These are phyloP conservation scores for Margaritispora aquatica DNA, from an alignment of 495 filamentous ascomycete species.

Conservation along the genomic window DNA sequence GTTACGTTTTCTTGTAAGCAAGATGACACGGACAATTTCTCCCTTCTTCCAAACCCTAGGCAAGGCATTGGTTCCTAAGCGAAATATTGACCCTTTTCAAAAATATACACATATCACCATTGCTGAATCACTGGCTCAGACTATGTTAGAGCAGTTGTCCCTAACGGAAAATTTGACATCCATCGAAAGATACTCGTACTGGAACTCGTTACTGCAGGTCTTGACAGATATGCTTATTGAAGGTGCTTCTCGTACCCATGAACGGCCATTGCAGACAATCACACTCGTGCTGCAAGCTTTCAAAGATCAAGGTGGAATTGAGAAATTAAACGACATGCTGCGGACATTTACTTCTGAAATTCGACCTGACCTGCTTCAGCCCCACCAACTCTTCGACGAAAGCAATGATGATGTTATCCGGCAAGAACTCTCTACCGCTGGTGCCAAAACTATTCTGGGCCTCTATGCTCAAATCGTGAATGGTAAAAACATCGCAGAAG, in stretches of 20 bases:
- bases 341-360: conserved; percentile 67
- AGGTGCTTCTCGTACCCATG: conserved; percentile 42
- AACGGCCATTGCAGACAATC: conserved; percentile 62
- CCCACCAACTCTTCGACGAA: not conserved
- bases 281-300: conserved; percentile 80
- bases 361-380: conserved; percentile 9
- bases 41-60: conserved; percentile 76
- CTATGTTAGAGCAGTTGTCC: conserved; percentile 59
- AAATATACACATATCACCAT: conserved; percentile 65
- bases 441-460: conserved; percentile 77
- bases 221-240: conserved; percentile 76
- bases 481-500: conserved; percentile 72
- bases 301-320: conserved; percentile 71
- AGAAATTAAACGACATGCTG: conserved; percentile 65
- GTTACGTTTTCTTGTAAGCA: conserved; percentile 68
- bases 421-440: conserved; percentile 35
- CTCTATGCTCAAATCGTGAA: conserved; percentile 71
- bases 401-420: conserved; percentile 25
- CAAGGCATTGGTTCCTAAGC: conserved; percentile 67
- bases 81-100: conserved; percentile 55
- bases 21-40: conserved; percentile 62
- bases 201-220: conserved; percentile 71
- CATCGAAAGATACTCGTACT: conserved; percentile 60
- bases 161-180: conserved; percentile 11
- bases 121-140: conserved; percentile 70